A percentile compares a stretch with the other conserved stretches of the same genome.
Conservation (phyloP, 768 basidiomycete genomes). For the Pisolithus albus region DNA sequence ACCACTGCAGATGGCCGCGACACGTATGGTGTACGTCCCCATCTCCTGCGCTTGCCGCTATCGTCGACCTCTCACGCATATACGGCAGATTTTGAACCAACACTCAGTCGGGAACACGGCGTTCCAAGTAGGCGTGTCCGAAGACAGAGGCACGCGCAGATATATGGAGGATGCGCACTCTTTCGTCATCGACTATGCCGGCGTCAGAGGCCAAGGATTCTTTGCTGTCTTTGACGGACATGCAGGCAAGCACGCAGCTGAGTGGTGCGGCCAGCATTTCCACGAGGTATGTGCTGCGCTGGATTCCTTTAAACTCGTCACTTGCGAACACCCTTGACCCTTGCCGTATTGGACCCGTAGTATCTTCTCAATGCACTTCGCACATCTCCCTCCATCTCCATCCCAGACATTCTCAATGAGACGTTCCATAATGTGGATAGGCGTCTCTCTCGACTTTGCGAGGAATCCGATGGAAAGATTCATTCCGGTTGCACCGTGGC, state of each 20-base stretch:
- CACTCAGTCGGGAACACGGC: conserved; percentile 61
- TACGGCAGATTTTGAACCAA: conserved; percentile 36
- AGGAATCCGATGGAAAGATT: conserved; percentile 84
- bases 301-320: neutral
- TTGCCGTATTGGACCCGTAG: conserved; percentile 23
- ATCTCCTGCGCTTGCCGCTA: neutral
- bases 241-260: conserved; percentile 96
- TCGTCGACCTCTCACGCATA: neutral
- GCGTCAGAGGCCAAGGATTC: conserved; percentile 91
- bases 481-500: conserved; percentile 97
- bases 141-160: conserved; percentile 84
- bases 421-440: conserved; percentile 93
- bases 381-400: conserved; percentile 44
- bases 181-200: conserved; percentile 90
- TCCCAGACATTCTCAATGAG: conserved; percentile 87
- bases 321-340: conserved; percentile 4
- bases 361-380: conserved; percentile 67
- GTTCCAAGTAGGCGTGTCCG: conserved; percentile 60
- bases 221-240: conserved; percentile 99
- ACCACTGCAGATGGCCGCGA: conserved; percentile 69
- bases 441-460: conserved; percentile 74
- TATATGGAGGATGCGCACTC: conserved; percentile 98
- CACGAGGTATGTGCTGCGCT: conserved; percentile 56
- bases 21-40: conserved; percentile 61
- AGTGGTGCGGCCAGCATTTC: conserved; percentile 97